These are phyloP conservation scores for Angomonas ambiguus DNA, from an alignment of 208 protist species.

Conservation along the genomic window DNA sequence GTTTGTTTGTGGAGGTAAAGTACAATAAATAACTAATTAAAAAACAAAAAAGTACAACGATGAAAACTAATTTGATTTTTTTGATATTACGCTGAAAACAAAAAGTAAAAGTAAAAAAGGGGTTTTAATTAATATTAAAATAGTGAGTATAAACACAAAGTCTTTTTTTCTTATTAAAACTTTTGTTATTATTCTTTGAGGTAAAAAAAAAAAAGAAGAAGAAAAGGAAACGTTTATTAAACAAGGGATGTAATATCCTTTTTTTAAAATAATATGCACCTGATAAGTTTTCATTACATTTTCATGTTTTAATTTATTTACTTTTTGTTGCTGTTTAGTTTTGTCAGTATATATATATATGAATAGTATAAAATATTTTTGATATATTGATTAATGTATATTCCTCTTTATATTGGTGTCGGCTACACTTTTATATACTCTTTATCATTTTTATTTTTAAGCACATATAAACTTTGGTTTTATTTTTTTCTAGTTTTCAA, in stretches of 20 bases:
- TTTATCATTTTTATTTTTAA: neutral
- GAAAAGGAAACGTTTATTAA: neutral
- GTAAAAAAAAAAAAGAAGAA: neutral
- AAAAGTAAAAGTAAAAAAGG: neutral
- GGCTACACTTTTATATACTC: too few relatives aligned
- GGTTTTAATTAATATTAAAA: neutral
- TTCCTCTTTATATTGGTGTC: too few relatives aligned
- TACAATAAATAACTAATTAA: too few relatives aligned
- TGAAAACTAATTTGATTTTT: too few relatives aligned
- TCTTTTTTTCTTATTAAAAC: neutral
- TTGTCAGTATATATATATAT: too few relatives aligned
- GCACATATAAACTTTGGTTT: neutral
- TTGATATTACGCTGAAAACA: neutral
- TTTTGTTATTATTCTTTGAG: too few relatives aligned
- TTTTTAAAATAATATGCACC: neutral
- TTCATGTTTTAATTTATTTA: neutral
- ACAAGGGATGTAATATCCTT: neutral
- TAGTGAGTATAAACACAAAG: neutral
- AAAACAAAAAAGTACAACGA: too few relatives aligned
- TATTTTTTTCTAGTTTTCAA: neutral
- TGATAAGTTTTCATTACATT: neutral
- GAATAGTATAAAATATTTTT: too few relatives aligned
- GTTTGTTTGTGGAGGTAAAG: too few relatives aligned
- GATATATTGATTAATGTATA: too few relatives aligned
- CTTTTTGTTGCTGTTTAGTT: neutral